phyloP scores from a whole-genome alignment of 2,329 filamentous ascomycete genomes.

The Alternaria sp. region DNA sequence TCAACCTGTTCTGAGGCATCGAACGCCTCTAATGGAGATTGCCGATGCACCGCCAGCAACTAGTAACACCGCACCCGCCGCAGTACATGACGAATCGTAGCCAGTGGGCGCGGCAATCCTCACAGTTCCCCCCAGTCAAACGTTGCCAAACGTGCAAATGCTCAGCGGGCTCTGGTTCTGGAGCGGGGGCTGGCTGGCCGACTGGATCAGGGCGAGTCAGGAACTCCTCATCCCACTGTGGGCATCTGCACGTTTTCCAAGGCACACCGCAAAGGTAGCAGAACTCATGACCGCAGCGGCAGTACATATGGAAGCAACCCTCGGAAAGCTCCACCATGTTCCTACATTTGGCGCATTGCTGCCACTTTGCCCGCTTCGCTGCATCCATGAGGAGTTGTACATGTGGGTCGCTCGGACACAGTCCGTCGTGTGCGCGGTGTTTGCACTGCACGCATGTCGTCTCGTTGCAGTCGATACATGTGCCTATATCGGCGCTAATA shows the following conservation, averaged over 20 bases:
- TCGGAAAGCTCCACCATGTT: slow-evolving; percentile 22
- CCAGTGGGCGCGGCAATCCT: slow-evolving; percentile 1
- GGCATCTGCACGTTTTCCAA: slow-evolving; percentile 23
- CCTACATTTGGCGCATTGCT: slow-evolving; percentile 24
- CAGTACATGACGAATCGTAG: slow-evolving; percentile 13
- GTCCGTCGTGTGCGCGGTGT: slow-evolving; percentile 4
- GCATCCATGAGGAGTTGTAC: slow-evolving; percentile 21
- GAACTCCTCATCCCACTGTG: slow-evolving; percentile 15
- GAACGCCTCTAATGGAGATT: neutral
- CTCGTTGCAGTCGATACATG: slow-evolving; percentile 16
- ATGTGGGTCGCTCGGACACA: slow-evolving; percentile 21
- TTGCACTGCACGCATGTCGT: slow-evolving; percentile 25
- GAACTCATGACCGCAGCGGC: slow-evolving; percentile 22
- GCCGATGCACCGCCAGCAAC: slow-evolving; percentile 17
- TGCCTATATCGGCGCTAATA: slow-evolving; percentile 11
- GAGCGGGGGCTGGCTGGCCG: neutral
- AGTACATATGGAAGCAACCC: slow-evolving; percentile 29
- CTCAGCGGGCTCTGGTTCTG: neutral
- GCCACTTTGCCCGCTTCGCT: slow-evolving; percentile 25
- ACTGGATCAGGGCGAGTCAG: slow-evolving; percentile 3
- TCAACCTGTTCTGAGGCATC: neutral
- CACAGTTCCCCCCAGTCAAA: neutral
- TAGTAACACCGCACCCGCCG: neutral
- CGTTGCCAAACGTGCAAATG: neutral
- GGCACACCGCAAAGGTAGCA: slow-evolving; percentile 26